Evolutionary conservation across 179 eudicot genomes (phyloP), one percentile per base, ranked within the genome.

Genomic region (Beta corolliflora): DNA sequence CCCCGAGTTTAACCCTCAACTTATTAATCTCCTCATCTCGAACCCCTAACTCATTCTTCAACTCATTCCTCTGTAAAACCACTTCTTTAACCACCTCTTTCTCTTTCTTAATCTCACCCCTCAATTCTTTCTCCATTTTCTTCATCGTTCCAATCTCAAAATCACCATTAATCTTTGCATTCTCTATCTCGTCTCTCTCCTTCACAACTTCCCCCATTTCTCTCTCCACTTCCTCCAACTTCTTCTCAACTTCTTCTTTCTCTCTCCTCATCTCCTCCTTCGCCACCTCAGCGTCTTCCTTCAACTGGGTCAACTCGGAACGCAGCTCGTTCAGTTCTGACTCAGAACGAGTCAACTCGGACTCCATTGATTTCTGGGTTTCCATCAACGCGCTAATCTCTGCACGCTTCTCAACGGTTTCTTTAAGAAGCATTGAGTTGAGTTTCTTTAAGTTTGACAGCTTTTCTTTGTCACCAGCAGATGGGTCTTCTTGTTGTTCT

Each of bases 361-460:
- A 67, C 80, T 90, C 93, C 55, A 92, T 78, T 61, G 81, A 80
- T 68, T 81, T 89, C 78, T 92, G 90, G 0, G 86, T 76, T 31
- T 88, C 85, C 50, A 71, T 19, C 2, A 92, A 84, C 5, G 89
- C 80, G 1, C 85, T 88, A 3, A 94, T 91, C 81, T 86, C 90
- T 41, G 89, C 88, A 16, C 95, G 86, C 21, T 87, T 86, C 76
- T 88, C 91, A 4, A 84, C 80, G 3, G 94, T 83, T 79, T 94
- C 88, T 7, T 84, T 86, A 18, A 95, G 45, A 21, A 95, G 86
- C 79, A 80, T 81, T 0, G 66, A 29, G 65, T 95, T 95, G 14
- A 95, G 90, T 0, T 88, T 63, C 81, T 92, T 90, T 67, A 95
- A 78, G 58, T 71, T 86, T 9, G 90, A 85, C 7, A 95, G 77